Percentiles rank a stretch among this genome's conserved stretches.
phyloP scores from a whole-genome alignment of 202 grass and related monocot genomes.

The Miscanthus sacchariflorus region DNA sequence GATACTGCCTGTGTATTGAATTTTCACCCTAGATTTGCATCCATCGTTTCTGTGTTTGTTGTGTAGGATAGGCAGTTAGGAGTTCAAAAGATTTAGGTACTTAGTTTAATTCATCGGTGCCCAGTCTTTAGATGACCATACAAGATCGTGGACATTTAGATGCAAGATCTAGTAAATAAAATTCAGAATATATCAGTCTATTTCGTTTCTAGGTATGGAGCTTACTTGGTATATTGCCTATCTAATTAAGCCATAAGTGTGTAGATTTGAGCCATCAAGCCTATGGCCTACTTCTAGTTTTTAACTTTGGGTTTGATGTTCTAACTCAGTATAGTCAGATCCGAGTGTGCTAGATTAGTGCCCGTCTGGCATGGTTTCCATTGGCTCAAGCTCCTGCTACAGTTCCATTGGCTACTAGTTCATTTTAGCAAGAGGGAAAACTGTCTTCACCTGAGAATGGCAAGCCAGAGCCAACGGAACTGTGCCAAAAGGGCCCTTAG shows the following conservation, averaged over 20 bases:
- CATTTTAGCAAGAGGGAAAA: background rate
- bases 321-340: slow-evolving; percentile 11
- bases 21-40: slow-evolving; percentile 2
- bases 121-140: background rate
- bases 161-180: background rate
- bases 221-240: background rate
- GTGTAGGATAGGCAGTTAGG: background rate
- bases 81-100: slow-evolving; percentile 23
- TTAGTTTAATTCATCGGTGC: background rate
- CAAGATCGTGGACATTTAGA: slow-evolving; percentile 14
- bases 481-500: background rate
- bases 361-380: background rate
- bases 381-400: background rate
- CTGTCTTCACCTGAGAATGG: background rate
- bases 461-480: background rate
- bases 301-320: background rate
- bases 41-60: slow-evolving; percentile 11
- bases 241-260: background rate
- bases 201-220: background rate
- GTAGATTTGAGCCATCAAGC: background rate
- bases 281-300: background rate
- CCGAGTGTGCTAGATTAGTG: background rate
- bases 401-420: background rate
- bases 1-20: background rate
- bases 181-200: background rate